Evolutionary conservation across 164 flowering plant species (phyloP), one percentile per base, ranked within the genome.

Genomic region (Houttuynia cordata): DNA sequence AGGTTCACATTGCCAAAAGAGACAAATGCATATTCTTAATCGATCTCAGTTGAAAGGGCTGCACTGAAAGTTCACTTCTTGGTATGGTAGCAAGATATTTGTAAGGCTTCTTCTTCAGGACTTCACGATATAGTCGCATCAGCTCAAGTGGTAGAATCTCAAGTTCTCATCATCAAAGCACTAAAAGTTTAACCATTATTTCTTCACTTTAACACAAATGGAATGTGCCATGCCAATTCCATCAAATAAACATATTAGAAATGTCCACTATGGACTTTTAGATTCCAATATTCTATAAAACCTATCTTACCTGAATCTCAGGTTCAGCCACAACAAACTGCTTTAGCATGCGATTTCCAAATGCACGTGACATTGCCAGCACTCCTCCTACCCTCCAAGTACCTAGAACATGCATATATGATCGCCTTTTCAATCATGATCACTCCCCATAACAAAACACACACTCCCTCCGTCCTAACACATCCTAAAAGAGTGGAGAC

Each of bases 311-410:
- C 98, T 90, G 97, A 69, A 93, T 93, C 75, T 93, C 99, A 58
- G 99, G 99, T 50, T 93, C 97, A 47, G 97, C 95, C 60, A 93
- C 96, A 53, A 91, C 99, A 79, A 76, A 93, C 72, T 79, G 99
- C 72, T 93, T 93, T 69, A 93, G 69, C 83, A 93, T 80, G 53
- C 97, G 94, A 67, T 93, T 85, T 3, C 97, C 99, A 78, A 93
- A 93, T 63, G 99, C 99, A 72, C 99, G 97, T n/a, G 99, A 93
- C 99, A 93, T 93, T 59, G 99, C 99, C 65, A 93, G 68, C 53
- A 93, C 96, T 47, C 99, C 99, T 63, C 97, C 97, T 20, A 93
- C 99, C 70, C 99, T 83, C 99, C 99, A 93, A 58, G 99, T 93
- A 37, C 99, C 99, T 93, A 72, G 64, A 65, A 59, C 30, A 61